Percentiles rank a stretch among this genome's conserved stretches.
phyloP scores from a whole-genome alignment of 129 eudicot species.

The Artemisia annua region DNA sequence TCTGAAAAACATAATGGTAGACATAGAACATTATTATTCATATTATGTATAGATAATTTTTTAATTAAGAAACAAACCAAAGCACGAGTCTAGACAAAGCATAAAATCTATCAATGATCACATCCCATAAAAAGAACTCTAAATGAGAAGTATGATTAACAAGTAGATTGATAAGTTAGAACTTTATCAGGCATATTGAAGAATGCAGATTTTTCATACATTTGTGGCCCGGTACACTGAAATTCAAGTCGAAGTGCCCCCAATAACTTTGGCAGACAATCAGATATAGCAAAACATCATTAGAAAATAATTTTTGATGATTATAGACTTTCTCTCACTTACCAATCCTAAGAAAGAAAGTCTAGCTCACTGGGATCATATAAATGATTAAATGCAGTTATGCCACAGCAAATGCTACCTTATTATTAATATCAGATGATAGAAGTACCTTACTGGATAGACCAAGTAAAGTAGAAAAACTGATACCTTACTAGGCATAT shows the following conservation, averaged over 20 bases:
- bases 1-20: slow-evolving; percentile 1
- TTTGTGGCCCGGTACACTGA: background rate
- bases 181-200: background rate
- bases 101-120: background rate
- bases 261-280: background rate
- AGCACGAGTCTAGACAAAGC: background rate
- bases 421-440: too few species aligned
- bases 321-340: too few species aligned
- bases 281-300: too few species aligned
- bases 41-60: background rate
- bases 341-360: too few species aligned
- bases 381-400: background rate
- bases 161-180: background rate
- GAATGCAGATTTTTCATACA: background rate
- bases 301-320: too few species aligned
- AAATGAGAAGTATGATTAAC: background rate
- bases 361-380: background rate
- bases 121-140: background rate
- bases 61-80: slow-evolving; percentile 10
- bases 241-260: background rate
- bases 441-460: too few species aligned
- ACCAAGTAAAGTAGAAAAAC: too few species aligned
- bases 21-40: slow-evolving; percentile 3
- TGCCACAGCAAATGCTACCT: background rate
- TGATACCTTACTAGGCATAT: too few species aligned